A percentile compares a stretch with the other conserved stretches of the same genome.
Evolutionary conservation across 1,284 basidiomycete species (phyloP).

Genomic region (Ganoderma boninense): DNA sequence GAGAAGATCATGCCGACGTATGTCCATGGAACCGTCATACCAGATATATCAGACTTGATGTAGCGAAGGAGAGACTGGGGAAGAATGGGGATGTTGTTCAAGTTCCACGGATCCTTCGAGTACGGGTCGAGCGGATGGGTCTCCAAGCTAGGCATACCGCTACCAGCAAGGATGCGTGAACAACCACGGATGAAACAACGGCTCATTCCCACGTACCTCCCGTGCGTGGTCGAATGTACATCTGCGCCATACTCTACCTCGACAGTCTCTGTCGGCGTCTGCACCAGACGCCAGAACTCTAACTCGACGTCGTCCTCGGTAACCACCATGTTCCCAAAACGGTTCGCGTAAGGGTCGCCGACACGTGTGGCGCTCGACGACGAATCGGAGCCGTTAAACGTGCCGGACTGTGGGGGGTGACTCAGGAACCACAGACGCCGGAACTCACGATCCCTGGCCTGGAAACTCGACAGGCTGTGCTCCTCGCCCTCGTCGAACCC

Average conservation of each 20-base stretch:
- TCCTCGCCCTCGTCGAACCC: conserved; percentile 99
- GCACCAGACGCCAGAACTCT: conserved; percentile 97
- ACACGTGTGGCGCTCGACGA: conserved; percentile 13
- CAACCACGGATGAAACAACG: conserved; percentile 4
- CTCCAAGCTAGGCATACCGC: conserved; percentile 95
- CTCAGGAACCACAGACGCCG: conserved; percentile 87
- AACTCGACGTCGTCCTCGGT: conserved; percentile 92
- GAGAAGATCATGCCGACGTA: conserved; percentile 99
- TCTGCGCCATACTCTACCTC: conserved; percentile 99
- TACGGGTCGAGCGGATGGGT: conserved; percentile 90
- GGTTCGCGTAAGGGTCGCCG: conserved; percentile 52
- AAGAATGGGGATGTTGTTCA: conserved; percentile 96
- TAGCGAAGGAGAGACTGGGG: conserved; percentile 88
- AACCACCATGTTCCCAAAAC: conserved; percentile 72
- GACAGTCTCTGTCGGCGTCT: conserved; percentile 90
- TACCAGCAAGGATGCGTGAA: conserved; percentile 45
- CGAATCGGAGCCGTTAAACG: conserved; percentile 28
- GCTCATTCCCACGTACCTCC: conserved; percentile 68
- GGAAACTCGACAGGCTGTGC: conserved; percentile 92
- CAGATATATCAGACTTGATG: conserved; percentile 99
- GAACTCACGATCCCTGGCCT: conserved; percentile 91
- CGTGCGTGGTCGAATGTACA: conserved; percentile 97
- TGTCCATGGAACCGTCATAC: conserved; percentile 99
- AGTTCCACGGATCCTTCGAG: conserved; percentile 94
- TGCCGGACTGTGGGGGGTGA: conserved; percentile 63